Base-by-base conservation (phyloP, 306 rosid species). In the Vicia sativa region DNA sequence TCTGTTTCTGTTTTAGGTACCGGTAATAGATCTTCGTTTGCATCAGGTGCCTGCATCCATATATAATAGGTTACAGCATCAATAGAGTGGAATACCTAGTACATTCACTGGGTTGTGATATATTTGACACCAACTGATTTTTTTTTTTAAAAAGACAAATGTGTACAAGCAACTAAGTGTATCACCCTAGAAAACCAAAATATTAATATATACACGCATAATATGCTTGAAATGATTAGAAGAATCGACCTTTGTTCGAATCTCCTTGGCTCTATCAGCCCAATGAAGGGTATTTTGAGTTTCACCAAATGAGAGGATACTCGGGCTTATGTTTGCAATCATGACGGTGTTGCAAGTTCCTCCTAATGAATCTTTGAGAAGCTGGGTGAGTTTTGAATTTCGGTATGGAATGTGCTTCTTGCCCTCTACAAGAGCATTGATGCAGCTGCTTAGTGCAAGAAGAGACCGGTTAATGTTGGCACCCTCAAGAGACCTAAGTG, bases 191-290 rank as follows among this genome's bases (percentile, higher is more conserved):
- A 52, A 37, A 15, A 41, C 28, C 39, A 14, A 53, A 73, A 54
- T 35, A 46, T 14, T 19, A 34, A 31, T 14, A 61, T 42, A 6
- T 19, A 23, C 10, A 55, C 34, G 66, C 28, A 58, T 37, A 54
- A 16, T 77, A 34, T 2, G 49, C 11, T 19, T 42, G 70, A 54
- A 42, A 81, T 34, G 67, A 54, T 54, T 11, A 37, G 66, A 71
- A 74, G 80, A 77, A 53, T 71, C 46, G 46, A 92, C 95, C 98
- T 92, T 92, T 21, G 85, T 76, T 68, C 95, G 82, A 70, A 92
- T 92, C 81, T 89, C 92, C 85, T 89, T 92, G 71, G 98, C 95
- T 64, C 95, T 87, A 67, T 92, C 95, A 59, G 98, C 96, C 95
- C 96, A 92, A 59, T 89, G 96, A 75, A 89, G 91, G 16, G 95